Conservation (phyloP, 2,329 filamentous ascomycete genomes). For the Nigrospora sphaerica region DNA sequence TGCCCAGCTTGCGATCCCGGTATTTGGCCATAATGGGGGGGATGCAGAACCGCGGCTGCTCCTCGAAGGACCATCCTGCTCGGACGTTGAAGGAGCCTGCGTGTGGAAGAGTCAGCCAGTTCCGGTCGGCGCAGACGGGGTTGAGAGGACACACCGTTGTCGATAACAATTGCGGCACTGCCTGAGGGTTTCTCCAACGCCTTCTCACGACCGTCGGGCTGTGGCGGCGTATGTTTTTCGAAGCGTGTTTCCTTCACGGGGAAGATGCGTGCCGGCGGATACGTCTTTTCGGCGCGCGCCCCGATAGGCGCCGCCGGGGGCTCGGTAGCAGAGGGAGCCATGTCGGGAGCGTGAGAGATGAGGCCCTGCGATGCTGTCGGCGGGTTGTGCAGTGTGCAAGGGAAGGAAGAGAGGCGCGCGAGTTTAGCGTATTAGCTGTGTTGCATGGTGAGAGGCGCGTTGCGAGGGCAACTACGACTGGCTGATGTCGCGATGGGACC, state of each 20-base stretch:
- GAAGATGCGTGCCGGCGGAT: constrained; percentile 49
- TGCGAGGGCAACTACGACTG: too few species aligned
- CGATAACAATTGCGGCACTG: constrained; percentile 82
- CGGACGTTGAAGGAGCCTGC: constrained; percentile 81
- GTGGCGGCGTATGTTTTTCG: constrained; percentile 44
- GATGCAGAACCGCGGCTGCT: constrained; percentile 68
- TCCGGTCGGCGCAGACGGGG: not conserved
- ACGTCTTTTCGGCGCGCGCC: constrained; percentile 34
- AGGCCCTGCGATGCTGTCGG: too few species aligned
- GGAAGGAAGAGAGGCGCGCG: too few species aligned
- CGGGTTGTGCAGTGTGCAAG: too few species aligned
- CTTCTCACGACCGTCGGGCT: constrained; percentile 62
- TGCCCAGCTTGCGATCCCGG: constrained; percentile 85
- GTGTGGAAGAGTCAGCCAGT: constrained; percentile 5
- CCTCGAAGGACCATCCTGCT: constrained; percentile 93
- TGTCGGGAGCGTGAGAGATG: constrained; percentile 14
- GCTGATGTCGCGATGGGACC: too few species aligned
- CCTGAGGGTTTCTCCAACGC: constrained; percentile 50
- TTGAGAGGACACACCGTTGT: constrained; percentile 67
- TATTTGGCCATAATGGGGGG: constrained; percentile 93
- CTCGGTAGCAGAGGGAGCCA: constrained; percentile 49
- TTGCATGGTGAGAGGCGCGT: too few species aligned
- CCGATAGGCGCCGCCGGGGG: constrained; percentile 28
- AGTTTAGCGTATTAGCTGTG: too few species aligned
- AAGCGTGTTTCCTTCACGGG: constrained; percentile 57